Percentiles rank a stretch among this genome's conserved stretches.
These are phyloP conservation scores for Pichia cactophila DNA, from an alignment of 1,139 yeast genomes.

Conservation along the genomic window DNA sequence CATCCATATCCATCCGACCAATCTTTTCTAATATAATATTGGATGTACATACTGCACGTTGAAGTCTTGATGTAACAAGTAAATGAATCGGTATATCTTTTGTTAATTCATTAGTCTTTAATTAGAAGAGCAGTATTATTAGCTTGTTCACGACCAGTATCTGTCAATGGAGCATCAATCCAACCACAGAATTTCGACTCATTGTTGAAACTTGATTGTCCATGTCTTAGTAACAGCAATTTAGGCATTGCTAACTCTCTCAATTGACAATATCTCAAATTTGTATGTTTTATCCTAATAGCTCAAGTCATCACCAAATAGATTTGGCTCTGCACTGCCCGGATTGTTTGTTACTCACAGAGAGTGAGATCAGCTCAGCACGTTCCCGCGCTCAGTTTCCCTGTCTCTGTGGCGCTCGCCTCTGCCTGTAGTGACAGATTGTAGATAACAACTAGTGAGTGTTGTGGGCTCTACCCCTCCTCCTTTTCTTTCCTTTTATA, in stretches of 20 bases:
- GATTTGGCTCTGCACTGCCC: background rate
- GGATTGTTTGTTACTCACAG: background rate
- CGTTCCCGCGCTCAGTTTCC: background rate
- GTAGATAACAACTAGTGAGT: background rate
- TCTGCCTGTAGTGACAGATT: background rate
- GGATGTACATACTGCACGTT: conserved; percentile 62
- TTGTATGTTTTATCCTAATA: too few species aligned
- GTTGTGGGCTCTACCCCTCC: background rate
- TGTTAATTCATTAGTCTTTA: conserved; percentile 31
- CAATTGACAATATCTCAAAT: background rate
- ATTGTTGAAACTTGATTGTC: conserved; percentile 69
- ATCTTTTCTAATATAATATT: conserved; percentile 46
- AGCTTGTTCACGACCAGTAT: conserved; percentile 59
- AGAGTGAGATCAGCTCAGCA: background rate
- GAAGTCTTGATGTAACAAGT: conserved; percentile 57
- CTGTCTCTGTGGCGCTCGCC: background rate
- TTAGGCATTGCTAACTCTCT: conserved; percentile 10
- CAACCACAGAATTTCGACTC: conserved; percentile 73
- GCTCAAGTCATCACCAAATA: too few species aligned
- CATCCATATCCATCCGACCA: conserved; percentile 41
- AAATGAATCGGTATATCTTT: conserved; percentile 36
- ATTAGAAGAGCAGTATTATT: conserved; percentile 46
- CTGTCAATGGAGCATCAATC: conserved; percentile 65
- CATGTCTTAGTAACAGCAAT: conserved; percentile 59
- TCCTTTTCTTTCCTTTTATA: background rate